Conservation (phyloP, 768 basidiomycete species). For the Boletus coccyginus region DNA sequence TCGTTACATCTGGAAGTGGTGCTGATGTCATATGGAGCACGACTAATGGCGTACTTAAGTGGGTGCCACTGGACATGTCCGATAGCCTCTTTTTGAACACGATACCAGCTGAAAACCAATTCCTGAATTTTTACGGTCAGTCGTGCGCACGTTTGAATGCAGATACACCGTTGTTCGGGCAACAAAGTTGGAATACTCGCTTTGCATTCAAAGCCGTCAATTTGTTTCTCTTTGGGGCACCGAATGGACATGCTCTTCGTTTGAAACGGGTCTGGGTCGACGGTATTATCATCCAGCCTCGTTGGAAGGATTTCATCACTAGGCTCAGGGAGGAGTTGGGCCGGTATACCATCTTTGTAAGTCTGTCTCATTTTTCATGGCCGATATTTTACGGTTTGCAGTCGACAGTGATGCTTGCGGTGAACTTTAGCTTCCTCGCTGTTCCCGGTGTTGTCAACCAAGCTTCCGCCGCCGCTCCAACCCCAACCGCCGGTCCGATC, state of each 20-base stretch:
- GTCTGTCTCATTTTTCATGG: not conserved
- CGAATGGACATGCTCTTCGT: conserved; percentile 10
- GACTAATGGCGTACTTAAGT: conserved; percentile 15
- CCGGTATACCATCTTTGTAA: conserved; percentile 14
- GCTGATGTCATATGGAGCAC: conserved; percentile 4
- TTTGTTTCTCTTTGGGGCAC: not conserved
- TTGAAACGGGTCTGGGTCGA: conserved; percentile 14
- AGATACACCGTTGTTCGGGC: conserved; percentile 5
- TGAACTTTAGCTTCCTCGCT: conserved; percentile 15
- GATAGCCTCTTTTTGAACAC: not conserved
- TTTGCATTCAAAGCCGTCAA: not conserved
- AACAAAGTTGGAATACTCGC: conserved; percentile 4
- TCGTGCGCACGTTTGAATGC: conserved; percentile 9
- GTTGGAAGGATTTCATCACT: conserved; percentile 11
- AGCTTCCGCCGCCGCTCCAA: not conserved
- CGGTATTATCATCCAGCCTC: conserved; percentile 4
- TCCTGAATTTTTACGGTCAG: conserved; percentile 13
- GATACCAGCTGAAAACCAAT: conserved; percentile 12
- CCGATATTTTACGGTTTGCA: not conserved
- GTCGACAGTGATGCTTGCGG: conserved; percentile 20
- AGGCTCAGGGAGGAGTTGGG: conserved; percentile 6
- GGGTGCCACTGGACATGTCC: not conserved
- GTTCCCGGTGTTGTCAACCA: conserved; percentile 1
- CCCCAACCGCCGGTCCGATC: not conserved
- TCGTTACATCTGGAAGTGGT: not conserved